Base-by-base conservation (phyloP, 805 yeast genomes). In the Teunomyces tritomae region DNA sequence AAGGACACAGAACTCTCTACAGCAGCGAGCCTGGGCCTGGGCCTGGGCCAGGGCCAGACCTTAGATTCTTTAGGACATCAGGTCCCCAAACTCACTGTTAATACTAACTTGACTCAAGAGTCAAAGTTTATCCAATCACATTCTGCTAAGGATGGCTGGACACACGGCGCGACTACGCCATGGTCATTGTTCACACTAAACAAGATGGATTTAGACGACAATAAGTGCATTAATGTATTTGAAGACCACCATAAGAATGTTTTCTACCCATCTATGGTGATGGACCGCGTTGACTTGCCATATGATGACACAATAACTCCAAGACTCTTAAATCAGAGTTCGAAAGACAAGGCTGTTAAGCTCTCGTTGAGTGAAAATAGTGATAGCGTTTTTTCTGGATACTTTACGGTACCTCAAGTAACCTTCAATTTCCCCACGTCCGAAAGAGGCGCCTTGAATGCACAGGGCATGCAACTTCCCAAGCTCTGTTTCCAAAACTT, bases 401-500 rank as follows among this genome's bases (percentile, higher is more conserved):
- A 61, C 47, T 59, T 49, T 41, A 46, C 59, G 2, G 51, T 67
- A 2, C 72, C 72, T 5, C 53, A 56, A 41, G 39, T 59, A 6
- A 47, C 62, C 1, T 41, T 64, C 16, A 63, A 64, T 49, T 45
- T 55, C 6, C 64, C 68, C 7, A 34, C 26, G n/a, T 29, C 45
- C 20, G 42, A 39, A 28, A 41, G 44, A 40, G 30, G 47, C 30
- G 29, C 50, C 43, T 16, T 33, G n/a, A 45, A 47, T 14, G 49
- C 30, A 17, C 16, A 33, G 17, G 29, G 44, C 39, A 43, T 32
- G 34, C 34, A 32, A 32, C n/a, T 37, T 8, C 70, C 70, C 6
- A 53, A 57, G 43, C 35, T 64, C 8, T 59, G 64, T 39, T 69
- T 64, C 49, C 74, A 68, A 43, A 64, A 65, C 44, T 66, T 63